A percentile compares a stretch with the other conserved stretches of the same genome.
These are phyloP conservation scores for Quercus engelmannii DNA, from an alignment of 306 rosid genomes.

Conservation along the genomic window DNA sequence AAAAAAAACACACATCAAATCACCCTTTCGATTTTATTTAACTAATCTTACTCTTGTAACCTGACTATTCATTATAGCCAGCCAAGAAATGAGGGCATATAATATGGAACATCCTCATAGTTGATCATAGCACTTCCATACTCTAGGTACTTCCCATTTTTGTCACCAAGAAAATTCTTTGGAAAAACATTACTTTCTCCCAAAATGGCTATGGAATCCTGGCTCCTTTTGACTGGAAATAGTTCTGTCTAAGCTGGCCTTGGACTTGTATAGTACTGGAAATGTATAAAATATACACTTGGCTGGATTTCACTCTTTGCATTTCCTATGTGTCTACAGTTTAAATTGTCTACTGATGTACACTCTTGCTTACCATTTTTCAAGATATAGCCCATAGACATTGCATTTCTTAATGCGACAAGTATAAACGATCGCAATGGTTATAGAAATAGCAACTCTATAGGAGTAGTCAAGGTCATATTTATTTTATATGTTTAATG, in stretches of 20 bases:
- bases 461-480: not conserved
- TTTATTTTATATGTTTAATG: too few species aligned
- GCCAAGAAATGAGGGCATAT: too few species aligned
- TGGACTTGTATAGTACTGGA: not conserved
- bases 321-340: not conserved
- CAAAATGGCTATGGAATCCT: conserved; percentile 27
- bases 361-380: not conserved
- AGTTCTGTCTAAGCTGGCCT: conserved; percentile 7
- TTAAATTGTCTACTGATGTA: not conserved
- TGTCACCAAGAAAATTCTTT: conserved; percentile 22
- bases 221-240: conserved; percentile 39
- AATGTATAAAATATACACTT: not conserved
- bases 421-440: not conserved
- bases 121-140: conserved; percentile 14
- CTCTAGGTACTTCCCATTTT: not conserved
- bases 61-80: too few species aligned
- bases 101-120: conserved; percentile 8
- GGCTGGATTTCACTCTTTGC: conserved; percentile 5
- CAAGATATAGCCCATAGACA: not conserved
- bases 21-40: too few species aligned
- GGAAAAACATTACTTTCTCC: conserved; percentile 30
- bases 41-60: too few species aligned
- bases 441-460: not conserved
- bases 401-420: not conserved
- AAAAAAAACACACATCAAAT: too few species aligned